Base-by-base conservation (phyloP, 768 basidiomycete genomes). In the Boletus coccyginus region DNA sequence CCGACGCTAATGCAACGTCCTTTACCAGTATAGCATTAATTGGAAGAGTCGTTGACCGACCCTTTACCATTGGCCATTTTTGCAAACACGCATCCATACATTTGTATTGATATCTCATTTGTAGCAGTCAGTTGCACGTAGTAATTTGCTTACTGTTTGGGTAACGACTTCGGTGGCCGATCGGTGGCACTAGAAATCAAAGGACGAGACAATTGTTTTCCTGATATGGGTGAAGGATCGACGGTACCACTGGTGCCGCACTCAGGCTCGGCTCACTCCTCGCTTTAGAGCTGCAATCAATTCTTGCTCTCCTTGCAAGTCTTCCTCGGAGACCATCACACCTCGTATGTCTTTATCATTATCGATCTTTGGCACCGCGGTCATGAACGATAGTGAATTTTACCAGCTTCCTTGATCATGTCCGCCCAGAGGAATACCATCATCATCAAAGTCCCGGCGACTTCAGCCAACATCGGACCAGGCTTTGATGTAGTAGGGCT, bases 401-500 rank as follows among this genome's bases (percentile, higher is more conserved):
- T 38, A 19, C 27, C 53, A 67, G 56, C 43, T 24, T 32, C n/a
- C 35, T 35, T 47, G 41, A 55, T 43, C 57, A 71, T 73, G 71
- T 45, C 64, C 29, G 42, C 45, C 41, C 27, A 51, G 58, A 60
- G 62, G 49, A 52, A 41, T n/a, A 48, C 64, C 12, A 82, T 94
- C 74, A 79, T 77, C 38, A 92, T 99, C 72, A 83, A 80, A 60
- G 89, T 98, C 50, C 96, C 96, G 11, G 94, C 94, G n/a, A 98
- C 96, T 3, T 94, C 95, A 60, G 96, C 96, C 61, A 99, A 99
- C 77, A 94, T 99, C 67, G 96, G 96, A 3, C 96, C 96, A 40
- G 96, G 96, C 27, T 99, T 99, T 74, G 97, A 99, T 72, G 97
- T 98, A 60, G 94, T 98, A 61, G 97, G 97, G n/a, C 87, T 99